Percentiles rank a stretch among this genome's conserved stretches.
Evolutionary conservation across 371 early-diverging fungal species (phyloP).

Genomic region (Syncephalastrum monosporum): DNA sequence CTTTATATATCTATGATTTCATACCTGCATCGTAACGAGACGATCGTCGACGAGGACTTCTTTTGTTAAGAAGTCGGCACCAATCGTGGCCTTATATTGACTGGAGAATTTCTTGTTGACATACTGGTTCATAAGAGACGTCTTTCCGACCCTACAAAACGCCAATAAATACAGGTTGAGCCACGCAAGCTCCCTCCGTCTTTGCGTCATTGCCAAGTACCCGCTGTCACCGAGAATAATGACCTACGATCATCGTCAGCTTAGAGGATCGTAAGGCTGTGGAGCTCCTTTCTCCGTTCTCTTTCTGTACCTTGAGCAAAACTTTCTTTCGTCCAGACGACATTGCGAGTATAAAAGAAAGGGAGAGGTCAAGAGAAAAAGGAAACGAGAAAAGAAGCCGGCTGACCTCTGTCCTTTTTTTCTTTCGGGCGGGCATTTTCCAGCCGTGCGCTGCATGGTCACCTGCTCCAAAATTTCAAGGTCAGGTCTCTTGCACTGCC

Average conservation of each 20-base stretch:
- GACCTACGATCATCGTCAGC: conserved; percentile 47
- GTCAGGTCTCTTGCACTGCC: too few relatives aligned
- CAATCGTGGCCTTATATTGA: conserved; percentile 99
- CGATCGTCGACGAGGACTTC: conserved; percentile 89
- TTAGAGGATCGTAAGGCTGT: not conserved
- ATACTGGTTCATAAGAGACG: conserved; percentile 99
- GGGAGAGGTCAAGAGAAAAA: conserved; percentile 5
- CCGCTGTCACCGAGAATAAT: conserved; percentile 90
- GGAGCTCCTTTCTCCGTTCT: not conserved
- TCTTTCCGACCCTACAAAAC: conserved; percentile 81
- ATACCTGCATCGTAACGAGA: conserved; percentile 88
- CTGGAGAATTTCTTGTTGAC: conserved; percentile 96
- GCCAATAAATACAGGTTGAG: not conserved
- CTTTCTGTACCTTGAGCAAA: conserved; percentile 49
- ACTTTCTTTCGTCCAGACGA: conserved; percentile 54
- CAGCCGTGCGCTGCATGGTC: not conserved
- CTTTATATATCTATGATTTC: not conserved
- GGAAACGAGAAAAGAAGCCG: not conserved
- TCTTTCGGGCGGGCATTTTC: not conserved
- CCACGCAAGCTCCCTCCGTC: not conserved
- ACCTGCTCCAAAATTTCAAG: not conserved
- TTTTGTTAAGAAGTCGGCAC: conserved; percentile 99
- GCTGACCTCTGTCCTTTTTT: too few relatives aligned
- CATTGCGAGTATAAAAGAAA: conserved; percentile 8
- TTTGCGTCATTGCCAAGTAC: conserved; percentile 34